These are phyloP conservation scores for Aspergillus felis DNA, from an alignment of 2,329 filamentous ascomycete genomes.

Conservation along the genomic window DNA sequence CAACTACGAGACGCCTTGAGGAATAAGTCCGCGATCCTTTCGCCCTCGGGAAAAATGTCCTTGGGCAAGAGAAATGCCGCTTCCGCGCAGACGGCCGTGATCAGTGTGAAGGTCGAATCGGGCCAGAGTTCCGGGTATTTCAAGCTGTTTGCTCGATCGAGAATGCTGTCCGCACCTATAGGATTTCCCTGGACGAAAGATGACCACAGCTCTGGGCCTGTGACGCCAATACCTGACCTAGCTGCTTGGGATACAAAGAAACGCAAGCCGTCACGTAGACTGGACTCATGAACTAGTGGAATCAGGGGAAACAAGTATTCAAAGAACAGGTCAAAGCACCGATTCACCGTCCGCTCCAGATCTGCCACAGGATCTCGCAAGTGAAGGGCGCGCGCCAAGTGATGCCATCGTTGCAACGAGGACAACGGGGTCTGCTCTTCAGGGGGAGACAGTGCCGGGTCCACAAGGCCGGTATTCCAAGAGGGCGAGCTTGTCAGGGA, in stretches of 20 bases:
- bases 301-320: slow-evolving; percentile 44
- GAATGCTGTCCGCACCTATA: not conserved
- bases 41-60: slow-evolving; percentile 39
- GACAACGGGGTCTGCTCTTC: not conserved
- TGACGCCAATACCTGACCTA: not conserved
- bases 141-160: slow-evolving; percentile 6
- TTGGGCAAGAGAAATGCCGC: slow-evolving; percentile 40
- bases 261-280: slow-evolving; percentile 34
- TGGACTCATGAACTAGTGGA: slow-evolving; percentile 42
- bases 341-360: slow-evolving; percentile 12
- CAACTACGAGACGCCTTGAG: slow-evolving; percentile 39
- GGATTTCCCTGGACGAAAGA: not conserved
- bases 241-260: slow-evolving; percentile 23
- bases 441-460: not conserved
- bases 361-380: not conserved
- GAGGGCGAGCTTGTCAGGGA: not conserved
- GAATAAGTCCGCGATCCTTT: slow-evolving; percentile 36
- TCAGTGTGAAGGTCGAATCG: slow-evolving; percentile 40
- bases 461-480: slow-evolving; percentile 4
- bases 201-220: not conserved
- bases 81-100: slow-evolving; percentile 45
- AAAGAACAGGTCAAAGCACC: slow-evolving; percentile 41
- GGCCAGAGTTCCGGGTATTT: slow-evolving; percentile 29
- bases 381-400: slow-evolving; percentile 1
- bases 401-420: not conserved